phyloP scores from a whole-genome alignment of 2,329 filamentous ascomycete genomes.

The Scopulariopsis brevicaulis region DNA sequence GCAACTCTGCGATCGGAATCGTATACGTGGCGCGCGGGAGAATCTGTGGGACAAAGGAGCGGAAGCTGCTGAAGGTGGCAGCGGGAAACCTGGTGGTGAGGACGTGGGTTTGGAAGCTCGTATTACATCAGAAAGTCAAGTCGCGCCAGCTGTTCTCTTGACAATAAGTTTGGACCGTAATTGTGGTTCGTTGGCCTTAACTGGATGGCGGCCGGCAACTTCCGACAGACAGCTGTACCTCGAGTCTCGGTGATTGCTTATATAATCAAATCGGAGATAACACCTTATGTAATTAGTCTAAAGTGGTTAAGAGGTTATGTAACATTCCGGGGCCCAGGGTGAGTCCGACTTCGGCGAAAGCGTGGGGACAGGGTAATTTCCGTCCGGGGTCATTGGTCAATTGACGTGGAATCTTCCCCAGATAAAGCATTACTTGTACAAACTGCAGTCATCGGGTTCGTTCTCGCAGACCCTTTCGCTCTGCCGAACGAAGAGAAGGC shows the following conservation, averaged over 20 bases:
- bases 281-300: not conserved
- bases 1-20: not conserved
- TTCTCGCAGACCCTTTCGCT: not conserved
- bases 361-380: not conserved
- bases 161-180: not conserved
- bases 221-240: not conserved
- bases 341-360: not conserved
- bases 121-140: conserved; percentile 1
- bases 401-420: not conserved
- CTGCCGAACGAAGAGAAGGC: not conserved
- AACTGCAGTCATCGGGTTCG: not conserved
- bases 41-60: not conserved
- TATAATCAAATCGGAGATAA: not conserved
- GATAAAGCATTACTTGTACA: not conserved
- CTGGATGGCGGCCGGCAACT: not conserved
- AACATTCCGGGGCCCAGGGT: not conserved
- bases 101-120: not conserved
- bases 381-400: not conserved
- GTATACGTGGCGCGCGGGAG: not conserved
- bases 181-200: conserved; percentile 1
- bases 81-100: conserved; percentile 2
- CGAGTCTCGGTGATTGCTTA: not conserved
- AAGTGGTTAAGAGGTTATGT: not conserved
- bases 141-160: conserved; percentile 6
- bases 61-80: conserved; percentile 1